A percentile compares a stretch with the other conserved stretches of the same genome.
These are phyloP conservation scores for Cladochytrium replicatum DNA, from an alignment of 192 early-diverging fungal species.

Conservation along the genomic window DNA sequence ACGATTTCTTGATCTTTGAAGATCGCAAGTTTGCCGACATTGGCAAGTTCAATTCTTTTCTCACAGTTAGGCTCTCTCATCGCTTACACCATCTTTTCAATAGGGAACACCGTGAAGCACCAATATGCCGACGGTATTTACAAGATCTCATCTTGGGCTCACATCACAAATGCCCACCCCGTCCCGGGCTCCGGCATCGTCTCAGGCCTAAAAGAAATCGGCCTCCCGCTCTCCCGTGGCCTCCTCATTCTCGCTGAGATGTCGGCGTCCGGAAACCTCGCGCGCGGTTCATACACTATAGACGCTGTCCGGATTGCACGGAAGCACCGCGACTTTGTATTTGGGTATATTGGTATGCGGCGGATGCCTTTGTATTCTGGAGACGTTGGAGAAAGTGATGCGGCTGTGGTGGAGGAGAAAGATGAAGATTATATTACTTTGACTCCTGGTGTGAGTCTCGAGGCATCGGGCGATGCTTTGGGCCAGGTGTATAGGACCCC, in stretches of 20 bases:
- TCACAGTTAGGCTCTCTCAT: constrained; percentile 10
- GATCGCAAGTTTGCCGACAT: constrained; percentile 99
- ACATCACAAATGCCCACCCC: constrained; percentile 93
- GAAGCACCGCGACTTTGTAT: constrained; percentile 77
- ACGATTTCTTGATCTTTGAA: constrained; percentile 96
- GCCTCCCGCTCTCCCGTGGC: constrained; percentile 60
- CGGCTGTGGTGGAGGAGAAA: constrained; percentile 44
- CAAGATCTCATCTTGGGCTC: constrained; percentile 86
- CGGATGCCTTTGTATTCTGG: constrained; percentile 11
- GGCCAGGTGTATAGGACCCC: constrained; percentile 97
- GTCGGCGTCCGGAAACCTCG: constrained; percentile 85
- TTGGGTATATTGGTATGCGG: constrained; percentile 88
- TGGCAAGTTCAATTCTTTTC: constrained; percentile 37
- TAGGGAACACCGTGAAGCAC: constrained; percentile 92
- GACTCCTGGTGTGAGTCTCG: constrained; percentile 91
- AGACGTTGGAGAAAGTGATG: constrained; percentile 23
- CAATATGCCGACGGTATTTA: constrained; percentile 91
- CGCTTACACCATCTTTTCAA: constrained; percentile 8
- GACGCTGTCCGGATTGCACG: constrained; percentile 81
- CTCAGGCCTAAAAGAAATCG: constrained; percentile 80
- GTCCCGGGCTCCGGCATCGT: constrained; percentile 95
- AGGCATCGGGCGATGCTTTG: constrained; percentile 68
- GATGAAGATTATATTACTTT: constrained; percentile 89
- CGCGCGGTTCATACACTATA: constrained; percentile 70
- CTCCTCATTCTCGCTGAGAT: constrained; percentile 93